Evolutionary conservation across 2,329 filamentous ascomycete species (phyloP).

Genomic region (Fusarium hainanense): DNA sequence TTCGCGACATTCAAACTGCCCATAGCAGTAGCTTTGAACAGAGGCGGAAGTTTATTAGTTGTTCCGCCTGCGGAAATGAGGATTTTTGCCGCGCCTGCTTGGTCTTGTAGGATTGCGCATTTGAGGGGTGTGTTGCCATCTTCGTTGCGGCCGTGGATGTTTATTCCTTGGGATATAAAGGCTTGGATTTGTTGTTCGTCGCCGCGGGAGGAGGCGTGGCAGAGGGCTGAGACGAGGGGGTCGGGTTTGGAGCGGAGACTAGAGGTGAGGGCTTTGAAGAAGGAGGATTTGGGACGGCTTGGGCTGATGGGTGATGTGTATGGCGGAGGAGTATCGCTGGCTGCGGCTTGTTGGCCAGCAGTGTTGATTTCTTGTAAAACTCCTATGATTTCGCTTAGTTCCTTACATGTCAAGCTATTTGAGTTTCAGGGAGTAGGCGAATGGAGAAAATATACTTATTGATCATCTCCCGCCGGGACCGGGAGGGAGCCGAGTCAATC

Average conservation of each 20-base stretch:
- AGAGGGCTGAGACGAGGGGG: constrained; percentile 1
- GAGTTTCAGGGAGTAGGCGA: no score
- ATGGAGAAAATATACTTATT: no score
- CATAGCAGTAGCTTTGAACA: neutral
- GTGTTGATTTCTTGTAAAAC: neutral
- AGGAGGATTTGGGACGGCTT: neutral
- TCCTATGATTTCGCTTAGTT: neutral
- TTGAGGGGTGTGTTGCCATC: constrained; percentile 9
- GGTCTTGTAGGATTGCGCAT: neutral
- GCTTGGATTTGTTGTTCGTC: constrained; percentile 5
- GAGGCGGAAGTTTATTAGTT: neutral
- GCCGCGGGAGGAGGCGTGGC: neutral
- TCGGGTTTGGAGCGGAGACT: constrained; percentile 5
- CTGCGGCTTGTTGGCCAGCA: neutral
- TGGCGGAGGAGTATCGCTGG: neutral
- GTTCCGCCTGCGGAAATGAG: constrained; percentile 4
- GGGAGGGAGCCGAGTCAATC: neutral
- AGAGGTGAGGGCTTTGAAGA: neutral
- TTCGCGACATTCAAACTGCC: neutral
- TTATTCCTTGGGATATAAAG: neutral
- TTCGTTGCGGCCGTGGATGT: constrained; percentile 8
- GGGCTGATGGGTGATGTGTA: neutral
- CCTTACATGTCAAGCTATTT: no score
- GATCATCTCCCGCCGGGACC: no score
- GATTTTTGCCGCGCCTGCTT: neutral